Evolutionary conservation across 2,329 filamentous ascomycete genomes (phyloP), one percentile per base, ranked within the genome.

Genomic region (Apiospora arundinis): DNA sequence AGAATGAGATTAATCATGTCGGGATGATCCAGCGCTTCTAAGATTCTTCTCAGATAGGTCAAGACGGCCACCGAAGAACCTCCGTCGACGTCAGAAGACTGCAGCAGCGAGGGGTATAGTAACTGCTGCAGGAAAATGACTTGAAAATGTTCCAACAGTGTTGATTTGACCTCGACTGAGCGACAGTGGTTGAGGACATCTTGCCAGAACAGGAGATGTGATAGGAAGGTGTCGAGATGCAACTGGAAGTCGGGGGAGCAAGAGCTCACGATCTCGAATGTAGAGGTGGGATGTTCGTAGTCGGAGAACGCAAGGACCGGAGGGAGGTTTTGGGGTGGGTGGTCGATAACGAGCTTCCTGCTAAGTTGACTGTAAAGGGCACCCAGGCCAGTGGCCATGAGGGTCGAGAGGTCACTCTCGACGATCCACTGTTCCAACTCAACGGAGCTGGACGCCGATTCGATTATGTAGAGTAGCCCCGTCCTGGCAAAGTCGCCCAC

Each of bases 131-230:
- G 85, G 80, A 99, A 99, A 45, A 99, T 90, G 76, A 98, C 93
- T 80, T 98, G 95, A 78, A 99, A 99, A 82, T 99, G 96, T 80
- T 99, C 96, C 44, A 99, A 87, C 68, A 99, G 85, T 0, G 95
- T 98, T 75, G 94, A 94, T 80, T 95, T 96, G 76, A 99, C 94
- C 79, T 98, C 95, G 1, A 91, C 87, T 4, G 95, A 98, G 77
- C 92, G 91, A 83, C 96, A 99, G 82, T 98, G 95, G 80, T 98
- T 96, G 73, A 99, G 85, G 45, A 98, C 95, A 81, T 99, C 96
- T 83, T 99, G 96, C 96, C 96, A 99, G 79, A 99, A 99, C 7
- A 97, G 86, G 67, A 99, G 87, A 79, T 98, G 97, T 0, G 96
- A 97, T 56, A 99, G 87, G 78, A 99, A 99, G 0, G 95, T 97